Percentiles rank a stretch among this genome's conserved stretches.
Conservation (phyloP, 2,329 filamentous ascomycete species). For the Paecilomyces dactylethromorphus region DNA sequence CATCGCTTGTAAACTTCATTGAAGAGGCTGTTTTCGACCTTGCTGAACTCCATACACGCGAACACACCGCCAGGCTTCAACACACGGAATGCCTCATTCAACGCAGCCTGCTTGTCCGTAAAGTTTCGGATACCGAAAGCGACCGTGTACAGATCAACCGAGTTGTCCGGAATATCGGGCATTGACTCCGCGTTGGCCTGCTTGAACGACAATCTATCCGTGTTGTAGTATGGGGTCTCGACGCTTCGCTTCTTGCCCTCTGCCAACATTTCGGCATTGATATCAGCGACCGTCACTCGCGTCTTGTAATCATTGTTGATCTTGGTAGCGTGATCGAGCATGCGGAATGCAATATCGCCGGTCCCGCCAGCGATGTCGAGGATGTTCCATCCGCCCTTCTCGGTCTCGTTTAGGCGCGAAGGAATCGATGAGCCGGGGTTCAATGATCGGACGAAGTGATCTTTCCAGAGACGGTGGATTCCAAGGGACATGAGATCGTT, state of each 20-base stretch:
- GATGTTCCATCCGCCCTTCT: slow-evolving; percentile 61
- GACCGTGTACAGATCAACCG: slow-evolving; percentile 93
- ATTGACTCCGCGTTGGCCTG: slow-evolving; percentile 86
- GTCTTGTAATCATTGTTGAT: slow-evolving; percentile 75
- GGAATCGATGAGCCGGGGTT: slow-evolving; percentile 64
- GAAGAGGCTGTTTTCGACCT: slow-evolving; percentile 70
- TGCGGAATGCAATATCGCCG: slow-evolving; percentile 94
- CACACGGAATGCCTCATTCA: slow-evolving; percentile 78
- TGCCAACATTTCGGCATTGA: slow-evolving; percentile 89
- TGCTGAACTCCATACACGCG: slow-evolving; percentile 91
- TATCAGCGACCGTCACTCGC: slow-evolving; percentile 86
- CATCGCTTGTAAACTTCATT: slow-evolving; percentile 88
- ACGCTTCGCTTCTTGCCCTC: slow-evolving; percentile 77
- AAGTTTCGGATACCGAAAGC: slow-evolving; percentile 98
- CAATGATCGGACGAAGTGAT: slow-evolving; percentile 86
- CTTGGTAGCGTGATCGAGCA: slow-evolving; percentile 78
- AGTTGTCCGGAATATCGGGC: slow-evolving; percentile 55
- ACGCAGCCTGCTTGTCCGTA: slow-evolving; percentile 76
- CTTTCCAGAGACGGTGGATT: slow-evolving; percentile 94
- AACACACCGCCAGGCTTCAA: slow-evolving; percentile 93
- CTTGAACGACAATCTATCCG: slow-evolving; percentile 60
- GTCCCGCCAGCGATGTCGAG: slow-evolving; percentile 96
- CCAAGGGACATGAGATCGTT: slow-evolving; percentile 99
- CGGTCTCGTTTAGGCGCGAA: slow-evolving; percentile 21
- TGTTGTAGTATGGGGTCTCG: slow-evolving; percentile 52